Evolutionary conservation across 2,329 filamentous ascomycete species (phyloP).

Genomic region (Metarhizium robertsii): DNA sequence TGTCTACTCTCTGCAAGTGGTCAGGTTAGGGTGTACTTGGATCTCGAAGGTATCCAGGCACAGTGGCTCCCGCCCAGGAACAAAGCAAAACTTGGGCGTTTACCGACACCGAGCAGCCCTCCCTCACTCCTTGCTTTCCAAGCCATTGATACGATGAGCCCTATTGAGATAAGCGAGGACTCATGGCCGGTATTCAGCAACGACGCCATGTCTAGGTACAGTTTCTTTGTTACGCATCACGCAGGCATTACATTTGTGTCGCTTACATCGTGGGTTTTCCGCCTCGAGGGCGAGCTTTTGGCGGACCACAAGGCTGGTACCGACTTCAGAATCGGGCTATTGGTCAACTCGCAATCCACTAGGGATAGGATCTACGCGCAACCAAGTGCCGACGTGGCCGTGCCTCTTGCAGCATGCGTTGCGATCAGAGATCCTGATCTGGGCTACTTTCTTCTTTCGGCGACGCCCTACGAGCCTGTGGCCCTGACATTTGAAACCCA

Average conservation of each 20-base stretch:
- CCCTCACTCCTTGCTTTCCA: conserved; percentile 52
- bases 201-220: conserved; percentile 53
- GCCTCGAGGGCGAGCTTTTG: conserved; percentile 51
- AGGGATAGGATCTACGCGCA: conserved; percentile 50
- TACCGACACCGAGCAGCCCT: conserved; percentile 26
- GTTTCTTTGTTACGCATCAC: conserved; percentile 53
- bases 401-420: conserved; percentile 43
- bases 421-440: conserved; percentile 52
- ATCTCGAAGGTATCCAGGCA: conserved; percentile 53
- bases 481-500: conserved; percentile 51
- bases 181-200: conserved; percentile 55
- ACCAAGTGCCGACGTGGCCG: conserved; percentile 32
- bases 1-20: conserved; percentile 53
- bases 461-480: conserved; percentile 48
- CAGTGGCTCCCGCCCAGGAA: conserved; percentile 53
- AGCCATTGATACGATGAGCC: conserved; percentile 49
- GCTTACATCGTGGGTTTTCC: conserved; percentile 53
- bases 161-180: conserved; percentile 43
- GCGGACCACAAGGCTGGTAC: conserved; percentile 47
- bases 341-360: conserved; percentile 49
- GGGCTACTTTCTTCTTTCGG: conserved; percentile 53
- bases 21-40: conserved; percentile 51
- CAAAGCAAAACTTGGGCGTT: conserved; percentile 35
- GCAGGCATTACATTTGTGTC: conserved; percentile 52
- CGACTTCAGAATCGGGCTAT: conserved; percentile 51